These are phyloP conservation scores for Ceratocystiopsis sp. DNA, from an alignment of 2,329 filamentous ascomycete species.

Conservation along the genomic window DNA sequence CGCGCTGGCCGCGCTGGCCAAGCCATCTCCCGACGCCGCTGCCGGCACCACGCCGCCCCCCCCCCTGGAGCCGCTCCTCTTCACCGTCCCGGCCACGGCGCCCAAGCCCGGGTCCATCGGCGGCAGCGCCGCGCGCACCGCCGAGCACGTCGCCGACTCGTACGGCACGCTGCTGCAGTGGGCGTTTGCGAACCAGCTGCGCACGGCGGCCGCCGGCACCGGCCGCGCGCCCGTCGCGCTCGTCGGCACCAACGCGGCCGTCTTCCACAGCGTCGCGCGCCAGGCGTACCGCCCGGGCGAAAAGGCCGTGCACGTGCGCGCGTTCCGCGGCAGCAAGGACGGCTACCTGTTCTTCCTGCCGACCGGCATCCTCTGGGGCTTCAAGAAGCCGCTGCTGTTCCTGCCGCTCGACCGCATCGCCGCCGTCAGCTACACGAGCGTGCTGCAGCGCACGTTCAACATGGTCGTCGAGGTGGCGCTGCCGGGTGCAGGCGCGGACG, in stretches of 20 bases:
- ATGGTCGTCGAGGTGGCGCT: conserved; percentile 44
- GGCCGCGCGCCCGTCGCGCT: conserved; percentile 27
- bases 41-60: conserved; percentile 12
- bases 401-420: conserved; percentile 42
- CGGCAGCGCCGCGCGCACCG: conserved; percentile 31
- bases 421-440: conserved; percentile 49
- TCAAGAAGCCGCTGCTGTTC: conserved; percentile 52
- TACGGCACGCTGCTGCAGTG: conserved; percentile 44
- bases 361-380: conserved; percentile 51
- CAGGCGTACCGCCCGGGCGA: conserved; percentile 44
- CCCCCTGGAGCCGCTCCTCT: conserved; percentile 42
- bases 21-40: conserved; percentile 21
- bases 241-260: conserved; percentile 32
- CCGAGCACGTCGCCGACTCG: conserved; percentile 38
- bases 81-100: conserved; percentile 41
- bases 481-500: conserved; percentile 4
- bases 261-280: conserved; percentile 39
- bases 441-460: conserved; percentile 53
- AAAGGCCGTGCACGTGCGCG: conserved; percentile 47
- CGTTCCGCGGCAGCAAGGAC: conserved; percentile 51
- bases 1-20: conserved; percentile 21
- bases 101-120: conserved; percentile 42
- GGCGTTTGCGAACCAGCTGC: conserved; percentile 36
- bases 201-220: conserved; percentile 22
- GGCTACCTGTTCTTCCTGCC: conserved; percentile 51